Evolutionary conservation across 2,329 filamentous ascomycete genomes (phyloP).

Genomic region (Phialophora tarda): DNA sequence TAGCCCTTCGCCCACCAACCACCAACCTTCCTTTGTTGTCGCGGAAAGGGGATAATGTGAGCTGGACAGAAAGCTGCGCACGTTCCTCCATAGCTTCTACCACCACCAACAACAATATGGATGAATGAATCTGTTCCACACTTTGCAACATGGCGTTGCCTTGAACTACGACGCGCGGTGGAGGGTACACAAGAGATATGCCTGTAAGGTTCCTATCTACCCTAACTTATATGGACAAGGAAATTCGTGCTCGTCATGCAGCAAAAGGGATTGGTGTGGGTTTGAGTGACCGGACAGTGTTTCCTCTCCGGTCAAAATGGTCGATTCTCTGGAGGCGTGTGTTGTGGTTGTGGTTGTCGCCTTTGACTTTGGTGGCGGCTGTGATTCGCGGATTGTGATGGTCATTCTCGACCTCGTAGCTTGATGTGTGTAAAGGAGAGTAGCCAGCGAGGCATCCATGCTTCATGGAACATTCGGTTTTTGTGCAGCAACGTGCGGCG

Average conservation of each 20-base stretch:
- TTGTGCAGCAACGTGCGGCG: neutral
- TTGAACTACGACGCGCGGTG: neutral
- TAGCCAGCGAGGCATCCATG: slow-evolving; percentile 3
- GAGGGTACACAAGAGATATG: neutral
- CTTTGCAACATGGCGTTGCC: no score
- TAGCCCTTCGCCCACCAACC: no score
- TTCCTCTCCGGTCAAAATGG: neutral
- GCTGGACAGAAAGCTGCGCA: no score
- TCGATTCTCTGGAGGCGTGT: neutral
- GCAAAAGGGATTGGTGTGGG: neutral
- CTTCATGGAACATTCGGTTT: neutral
- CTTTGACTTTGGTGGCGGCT: neutral
- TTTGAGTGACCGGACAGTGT: neutral
- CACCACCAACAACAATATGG: no score
- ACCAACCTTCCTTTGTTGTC: no score
- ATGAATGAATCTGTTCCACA: no score
- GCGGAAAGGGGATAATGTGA: no score
- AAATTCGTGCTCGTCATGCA: neutral
- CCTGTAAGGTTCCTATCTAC: neutral
- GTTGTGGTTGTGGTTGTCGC: neutral
- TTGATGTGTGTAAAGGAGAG: slow-evolving; percentile 9
- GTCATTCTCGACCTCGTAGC: slow-evolving; percentile 10
- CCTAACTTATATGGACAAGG: neutral
- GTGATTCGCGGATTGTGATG: neutral
- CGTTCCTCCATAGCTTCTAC: no score